Evolutionary conservation across 2,329 filamentous ascomycete species (phyloP), one percentile per base, ranked within the genome.

Genomic region (Rutstroemia sp.): DNA sequence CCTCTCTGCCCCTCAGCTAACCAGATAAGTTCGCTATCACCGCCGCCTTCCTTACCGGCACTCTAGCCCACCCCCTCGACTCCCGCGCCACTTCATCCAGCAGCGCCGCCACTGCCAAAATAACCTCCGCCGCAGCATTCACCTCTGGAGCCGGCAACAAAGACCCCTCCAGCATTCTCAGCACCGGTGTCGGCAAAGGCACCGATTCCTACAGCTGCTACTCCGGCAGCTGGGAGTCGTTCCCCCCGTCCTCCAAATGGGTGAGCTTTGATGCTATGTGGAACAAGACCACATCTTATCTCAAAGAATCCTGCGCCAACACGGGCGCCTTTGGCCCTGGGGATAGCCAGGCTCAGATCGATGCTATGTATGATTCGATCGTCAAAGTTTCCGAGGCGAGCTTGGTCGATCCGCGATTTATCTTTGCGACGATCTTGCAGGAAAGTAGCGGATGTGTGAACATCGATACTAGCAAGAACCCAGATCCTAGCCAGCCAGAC

Each of bases 391-490:
- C 67, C 2, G 49, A 57, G 7, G 51, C 62, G 9, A 59, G 63
- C 12, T 45, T 56, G 0, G 62, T 70, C 8, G 67, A 71, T 53
- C 66, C 65, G 36, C 61, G 68, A 14, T 68, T 68, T 54, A 68
- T 69, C 23, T 61, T 70, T 7, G 69, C 68, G 6, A 61, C 65
- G 2, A 65, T 70, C 14, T 63, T 69, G 57, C 68, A 71, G 57
- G 69, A 70, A 54, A 55, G 53, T 9, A 57, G 54, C 30, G 67
- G 67, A 12, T 68, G 65, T 49, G 67, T 69, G 45, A 58, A 65
- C 12, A 66, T 64, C n/a, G 48, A 51, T 6, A 60, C 64, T 3
- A 67, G 65, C n/a, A 45, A 36, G 8, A 54, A 61, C 23, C 45
- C 51, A 12, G 44, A 59, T 23, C 60, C 60, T 44, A 50, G 36